phyloP scores from a whole-genome alignment of 805 yeast genomes.

The Candida hungchunana region DNA sequence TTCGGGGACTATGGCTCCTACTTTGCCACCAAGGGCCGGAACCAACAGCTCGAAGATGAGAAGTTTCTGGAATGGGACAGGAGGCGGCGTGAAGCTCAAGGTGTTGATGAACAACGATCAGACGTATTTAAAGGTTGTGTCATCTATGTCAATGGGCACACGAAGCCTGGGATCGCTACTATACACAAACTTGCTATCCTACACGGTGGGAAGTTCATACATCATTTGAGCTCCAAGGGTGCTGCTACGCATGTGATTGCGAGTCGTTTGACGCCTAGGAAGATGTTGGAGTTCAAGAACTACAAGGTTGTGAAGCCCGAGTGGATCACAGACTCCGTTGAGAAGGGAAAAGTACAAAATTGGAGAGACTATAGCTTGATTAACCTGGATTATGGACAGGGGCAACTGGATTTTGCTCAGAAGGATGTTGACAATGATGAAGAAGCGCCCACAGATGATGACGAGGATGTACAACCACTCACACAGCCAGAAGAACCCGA shows the following conservation, averaged over 20 bases:
- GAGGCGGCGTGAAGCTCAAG: constrained; percentile 29
- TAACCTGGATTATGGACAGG: constrained; percentile 53
- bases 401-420: constrained; percentile 29
- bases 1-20: constrained; percentile 71
- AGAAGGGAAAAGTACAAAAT: constrained; percentile 41
- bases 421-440: constrained; percentile 8
- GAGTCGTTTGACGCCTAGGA: constrained; percentile 70
- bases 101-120: constrained; percentile 8
- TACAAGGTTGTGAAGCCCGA: constrained; percentile 75
- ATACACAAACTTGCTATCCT: constrained; percentile 66
- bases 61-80: constrained; percentile 46
- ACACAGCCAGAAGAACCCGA: constrained; percentile 16
- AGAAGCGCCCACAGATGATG: constrained; percentile 12
- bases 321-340: constrained; percentile 73
- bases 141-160: constrained; percentile 85
- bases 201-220: constrained; percentile 77
- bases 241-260: constrained; percentile 85
- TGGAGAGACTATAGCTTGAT: constrained; percentile 69
- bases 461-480: constrained; percentile 4
- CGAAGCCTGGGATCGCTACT: constrained; percentile 71
- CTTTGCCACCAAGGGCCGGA: constrained; percentile 52
- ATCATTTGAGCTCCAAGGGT: constrained; percentile 64
- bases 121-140: constrained; percentile 56
- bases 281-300: constrained; percentile 57
- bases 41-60: constrained; percentile 58